Percentiles rank a stretch among this genome's conserved stretches.
These are phyloP conservation scores for Russula virescens DNA, from an alignment of 768 basidiomycete species.

Conservation along the genomic window DNA sequence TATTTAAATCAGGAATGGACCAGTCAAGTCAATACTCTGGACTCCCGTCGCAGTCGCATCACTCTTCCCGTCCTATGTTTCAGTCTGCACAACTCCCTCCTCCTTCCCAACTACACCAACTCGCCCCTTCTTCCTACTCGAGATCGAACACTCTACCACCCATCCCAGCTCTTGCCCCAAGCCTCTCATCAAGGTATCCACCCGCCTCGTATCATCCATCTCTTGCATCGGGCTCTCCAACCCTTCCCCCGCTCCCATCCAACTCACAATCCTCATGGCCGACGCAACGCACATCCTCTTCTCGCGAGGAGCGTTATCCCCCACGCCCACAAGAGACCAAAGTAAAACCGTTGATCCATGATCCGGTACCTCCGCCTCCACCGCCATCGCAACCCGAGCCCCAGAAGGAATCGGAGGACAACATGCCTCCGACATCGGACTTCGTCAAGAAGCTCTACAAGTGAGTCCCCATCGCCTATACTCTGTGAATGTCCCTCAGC, in stretches of 20 bases:
- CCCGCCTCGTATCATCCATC: slow-evolving; percentile 35
- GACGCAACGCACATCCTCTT: slow-evolving; percentile 31
- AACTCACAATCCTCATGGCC: slow-evolving; percentile 31
- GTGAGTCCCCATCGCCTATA: slow-evolving; percentile 37
- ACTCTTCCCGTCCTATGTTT: slow-evolving; percentile 34
- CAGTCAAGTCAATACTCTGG: slow-evolving; percentile 26
- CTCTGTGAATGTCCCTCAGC: not conserved
- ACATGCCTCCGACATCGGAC: slow-evolving; percentile 83
- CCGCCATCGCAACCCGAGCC: slow-evolving; percentile 22
- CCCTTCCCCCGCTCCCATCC: slow-evolving; percentile 29
- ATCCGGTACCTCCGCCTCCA: slow-evolving; percentile 18
- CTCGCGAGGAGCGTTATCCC: slow-evolving; percentile 33
- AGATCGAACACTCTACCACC: slow-evolving; percentile 42
- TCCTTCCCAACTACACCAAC: slow-evolving; percentile 37
- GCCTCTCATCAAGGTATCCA: slow-evolving; percentile 31
- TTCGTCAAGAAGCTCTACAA: slow-evolving; percentile 95
- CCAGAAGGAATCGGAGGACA: slow-evolving; percentile 45
- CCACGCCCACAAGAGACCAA: slow-evolving; percentile 28
- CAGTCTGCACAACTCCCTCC: slow-evolving; percentile 41
- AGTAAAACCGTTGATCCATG: slow-evolving; percentile 23
- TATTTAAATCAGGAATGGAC: slow-evolving; percentile 27
- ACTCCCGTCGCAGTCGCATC: slow-evolving; percentile 24
- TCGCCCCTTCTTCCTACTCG: slow-evolving; percentile 32
- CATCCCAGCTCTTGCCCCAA: slow-evolving; percentile 29
- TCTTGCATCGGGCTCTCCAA: slow-evolving; percentile 30